Percentiles rank a stretch among this genome's conserved stretches.
Evolutionary conservation across 257 asterid genomes (phyloP).

Genomic region (Solanum paucissectum): DNA sequence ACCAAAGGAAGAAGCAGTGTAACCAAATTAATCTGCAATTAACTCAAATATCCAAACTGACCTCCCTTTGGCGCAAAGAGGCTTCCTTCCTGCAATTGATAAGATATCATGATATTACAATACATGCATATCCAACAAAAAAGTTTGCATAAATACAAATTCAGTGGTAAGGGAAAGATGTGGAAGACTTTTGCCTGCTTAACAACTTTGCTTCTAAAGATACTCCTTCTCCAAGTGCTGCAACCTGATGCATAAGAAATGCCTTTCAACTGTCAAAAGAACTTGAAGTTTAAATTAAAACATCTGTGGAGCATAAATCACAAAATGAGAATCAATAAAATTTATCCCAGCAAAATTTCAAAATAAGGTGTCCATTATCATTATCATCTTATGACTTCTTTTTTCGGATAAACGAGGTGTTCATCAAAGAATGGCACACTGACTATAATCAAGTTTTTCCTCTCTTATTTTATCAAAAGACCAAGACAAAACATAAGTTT

Average conservation of each 20-base stretch:
- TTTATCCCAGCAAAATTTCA: not conserved
- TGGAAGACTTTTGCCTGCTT: conserved; percentile 56
- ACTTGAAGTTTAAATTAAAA: conserved; percentile 5
- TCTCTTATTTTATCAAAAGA: not conserved
- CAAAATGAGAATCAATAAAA: not conserved
- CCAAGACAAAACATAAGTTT: not conserved
- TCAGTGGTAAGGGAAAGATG: conserved; percentile 9
- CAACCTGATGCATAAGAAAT: conserved; percentile 51
- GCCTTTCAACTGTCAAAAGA: not conserved
- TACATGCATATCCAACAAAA: not conserved
- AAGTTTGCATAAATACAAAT: conserved; percentile 3
- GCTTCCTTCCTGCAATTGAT: conserved; percentile 80
- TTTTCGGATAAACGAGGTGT: not conserved
- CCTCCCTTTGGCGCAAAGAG: conserved; percentile 94
- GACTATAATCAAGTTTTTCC: not conserved
- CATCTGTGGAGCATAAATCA: not conserved
- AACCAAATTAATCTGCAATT: conserved; percentile 8
- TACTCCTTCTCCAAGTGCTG: conserved; percentile 93
- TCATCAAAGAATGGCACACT: not conserved
- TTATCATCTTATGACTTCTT: not conserved
- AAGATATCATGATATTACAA: not conserved
- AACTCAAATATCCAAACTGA: conserved; percentile 12
- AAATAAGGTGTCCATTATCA: not conserved
- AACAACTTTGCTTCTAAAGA: conserved; percentile 90
- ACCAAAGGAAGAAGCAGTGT: not conserved